These are phyloP conservation scores for Mallotus repandus DNA, from an alignment of 441 rosid species.

Conservation along the genomic window DNA sequence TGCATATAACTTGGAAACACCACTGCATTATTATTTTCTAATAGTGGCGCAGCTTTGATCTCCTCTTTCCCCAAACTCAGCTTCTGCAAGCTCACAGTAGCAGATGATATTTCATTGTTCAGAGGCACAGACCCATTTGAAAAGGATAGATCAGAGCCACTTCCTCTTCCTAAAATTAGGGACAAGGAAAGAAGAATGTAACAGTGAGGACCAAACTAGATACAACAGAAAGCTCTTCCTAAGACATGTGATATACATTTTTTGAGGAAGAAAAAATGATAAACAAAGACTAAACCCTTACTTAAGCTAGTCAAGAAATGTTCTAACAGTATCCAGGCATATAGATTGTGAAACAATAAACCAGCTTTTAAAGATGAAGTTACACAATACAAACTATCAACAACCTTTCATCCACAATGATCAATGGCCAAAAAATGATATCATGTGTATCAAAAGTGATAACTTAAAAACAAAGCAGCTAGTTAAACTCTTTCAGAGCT, in stretches of 20 bases:
- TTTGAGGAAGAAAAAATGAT: neutral
- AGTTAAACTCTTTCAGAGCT: neutral
- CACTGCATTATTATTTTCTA: conserved; percentile 30
- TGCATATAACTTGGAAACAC: conserved; percentile 49
- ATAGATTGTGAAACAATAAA: neutral
- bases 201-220: conserved; percentile 3
- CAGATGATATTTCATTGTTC: conserved; percentile 29
- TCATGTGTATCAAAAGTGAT: neutral
- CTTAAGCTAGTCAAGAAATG: conserved; percentile 16
- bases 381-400: neutral
- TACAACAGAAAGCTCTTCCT: neutral
- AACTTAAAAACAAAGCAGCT: neutral
- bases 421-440: neutral
- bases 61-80: conserved; percentile 30
- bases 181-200: conserved; percentile 7
- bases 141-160: conserved; percentile 15
- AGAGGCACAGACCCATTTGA: conserved; percentile 27
- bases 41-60: conserved; percentile 12
- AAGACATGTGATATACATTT: neutral
- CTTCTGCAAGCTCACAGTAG: conserved; percentile 34
- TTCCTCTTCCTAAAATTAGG: conserved; percentile 24
- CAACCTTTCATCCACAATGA: neutral
- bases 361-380: neutral
- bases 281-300: conserved; percentile 4
- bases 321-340: neutral